Conservation (phyloP, 495 filamentous ascomycete species). For the Clohesyomyces aquaticus region DNA sequence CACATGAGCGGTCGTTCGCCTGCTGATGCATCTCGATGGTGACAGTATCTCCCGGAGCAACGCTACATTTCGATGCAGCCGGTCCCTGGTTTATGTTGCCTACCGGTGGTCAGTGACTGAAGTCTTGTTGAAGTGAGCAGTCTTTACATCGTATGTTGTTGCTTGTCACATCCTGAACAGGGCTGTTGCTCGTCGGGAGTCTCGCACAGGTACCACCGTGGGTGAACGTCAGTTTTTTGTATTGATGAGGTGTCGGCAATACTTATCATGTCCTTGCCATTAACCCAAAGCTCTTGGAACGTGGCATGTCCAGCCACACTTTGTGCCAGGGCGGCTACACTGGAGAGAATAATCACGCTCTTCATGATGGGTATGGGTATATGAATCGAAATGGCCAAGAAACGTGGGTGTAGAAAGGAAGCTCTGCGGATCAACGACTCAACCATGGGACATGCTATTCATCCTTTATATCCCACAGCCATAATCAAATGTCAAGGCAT, state of each 20-base stretch:
- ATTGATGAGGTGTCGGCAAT: not conserved
- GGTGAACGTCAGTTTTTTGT: not conserved
- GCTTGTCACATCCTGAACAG: conserved; percentile 49
- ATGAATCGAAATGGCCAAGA: conserved; percentile 7
- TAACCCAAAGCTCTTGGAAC: conserved; percentile 35
- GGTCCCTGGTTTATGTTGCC: conserved; percentile 24
- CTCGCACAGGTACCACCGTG: conserved; percentile 29
- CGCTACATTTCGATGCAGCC: conserved; percentile 39
- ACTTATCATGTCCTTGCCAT: conserved; percentile 34
- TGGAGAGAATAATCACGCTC: not conserved
- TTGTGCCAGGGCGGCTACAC: conserved; percentile 7
- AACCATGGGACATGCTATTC: conserved; percentile 4
- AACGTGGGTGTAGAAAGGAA: not conserved
- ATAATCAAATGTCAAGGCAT: not conserved
- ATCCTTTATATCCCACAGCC: conserved; percentile 5
- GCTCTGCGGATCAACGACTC: conserved; percentile 1
- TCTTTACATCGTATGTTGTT: conserved; percentile 55
- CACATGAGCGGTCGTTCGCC: conserved; percentile 46
- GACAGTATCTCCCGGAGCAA: conserved; percentile 52
- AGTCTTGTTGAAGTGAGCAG: too few species aligned
- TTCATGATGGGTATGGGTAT: conserved; percentile 24
- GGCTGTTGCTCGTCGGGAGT: conserved; percentile 41
- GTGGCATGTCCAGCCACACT: conserved; percentile 27
- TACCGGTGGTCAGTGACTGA: conserved; percentile 8
- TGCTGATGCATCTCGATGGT: conserved; percentile 38